Base-by-base conservation (phyloP, 371 early-diverging fungal genomes). In the Sporodiniella umbellata region DNA sequence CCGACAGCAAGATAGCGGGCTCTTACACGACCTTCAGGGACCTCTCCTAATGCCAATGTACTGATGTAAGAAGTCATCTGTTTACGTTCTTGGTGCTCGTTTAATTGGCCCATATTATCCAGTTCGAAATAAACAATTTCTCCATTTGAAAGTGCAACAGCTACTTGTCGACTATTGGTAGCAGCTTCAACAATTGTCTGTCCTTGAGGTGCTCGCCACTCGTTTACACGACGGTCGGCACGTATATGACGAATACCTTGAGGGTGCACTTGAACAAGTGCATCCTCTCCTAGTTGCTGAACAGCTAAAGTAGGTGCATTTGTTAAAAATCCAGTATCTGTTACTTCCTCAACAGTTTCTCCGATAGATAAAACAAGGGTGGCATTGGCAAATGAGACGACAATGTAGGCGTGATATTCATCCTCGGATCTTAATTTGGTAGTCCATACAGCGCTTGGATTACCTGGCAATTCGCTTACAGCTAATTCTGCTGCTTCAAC, bases 391-490 rank as follows among this genome's bases (percentile, higher is more conserved):
- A 99, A 97, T 0, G 95, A 92, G 0, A 96, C 93, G 12, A 96
- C 85, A 50, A 98, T 97, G 58, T 88, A 93, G 1, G 89, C 79
- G 43, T 94, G 94, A 56, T 63, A 83, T 54, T 80, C 75, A 40
- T 88, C 89, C 28, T 80, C 76, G 0, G 77, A 54, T 19, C 68
- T 81, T 22, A 88, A 63, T 42, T 89, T 89, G 8, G 92, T 87
- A 0, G 97, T 91, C 98, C 98, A 98, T 3, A 98, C 90, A 17
- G 92, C 94, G 60, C 82, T 91, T 3, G 98, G 95, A 46, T 89
- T 89, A 31, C 93, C 98, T 1, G 97, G 98, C 21, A 99, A 72
- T 54, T 93, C 94, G 17, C 90, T 83, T 14, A 88, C 93, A 2
- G 94, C 97, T 60, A 97, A 75, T 62, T 97, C 97, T 1, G 84